phyloP scores from a whole-genome alignment of 352 stramenopile genomes.

The Blastocystis sp. region DNA sequence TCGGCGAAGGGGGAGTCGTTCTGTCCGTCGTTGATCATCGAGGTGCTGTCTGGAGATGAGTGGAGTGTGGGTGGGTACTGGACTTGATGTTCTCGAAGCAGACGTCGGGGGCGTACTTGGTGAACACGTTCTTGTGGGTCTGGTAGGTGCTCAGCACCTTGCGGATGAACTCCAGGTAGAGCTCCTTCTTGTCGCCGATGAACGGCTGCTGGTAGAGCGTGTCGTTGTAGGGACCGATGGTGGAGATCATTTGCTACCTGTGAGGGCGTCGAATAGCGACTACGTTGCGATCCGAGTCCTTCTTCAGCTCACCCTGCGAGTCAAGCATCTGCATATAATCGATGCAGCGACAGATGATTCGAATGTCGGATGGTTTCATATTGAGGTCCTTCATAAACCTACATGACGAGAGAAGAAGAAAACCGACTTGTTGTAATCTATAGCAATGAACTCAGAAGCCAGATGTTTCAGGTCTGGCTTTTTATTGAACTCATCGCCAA shows the following conservation, averaged over 20 bases:
- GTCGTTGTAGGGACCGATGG: background rate
- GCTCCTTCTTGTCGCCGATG: background rate
- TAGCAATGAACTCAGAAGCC: constrained; percentile 15
- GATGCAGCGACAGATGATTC: constrained; percentile 10
- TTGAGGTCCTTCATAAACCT: constrained; percentile 22
- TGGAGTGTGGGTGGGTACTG: background rate
- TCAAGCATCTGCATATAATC: constrained; percentile 48
- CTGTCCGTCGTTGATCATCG: background rate
- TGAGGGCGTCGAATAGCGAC: background rate
- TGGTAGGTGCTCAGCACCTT: constrained; percentile 25
- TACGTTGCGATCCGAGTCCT: constrained; percentile 15
- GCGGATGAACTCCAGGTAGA: constrained; percentile 47
- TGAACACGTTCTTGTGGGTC: constrained; percentile 30
- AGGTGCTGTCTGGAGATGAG: background rate
- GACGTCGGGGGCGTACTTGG: constrained; percentile 12
- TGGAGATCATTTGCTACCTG: background rate
- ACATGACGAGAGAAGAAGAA: background rate
- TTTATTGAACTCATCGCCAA: constrained; percentile 58
- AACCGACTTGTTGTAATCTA: constrained; percentile 42
- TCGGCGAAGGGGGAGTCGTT: constrained; percentile 10
- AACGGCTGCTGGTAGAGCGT: background rate
- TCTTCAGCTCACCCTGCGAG: background rate
- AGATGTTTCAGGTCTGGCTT: constrained; percentile 16
- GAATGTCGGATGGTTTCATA: constrained; percentile 49
- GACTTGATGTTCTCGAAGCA: constrained; percentile 25